A percentile compares a stretch with the other conserved stretches of the same genome.
Evolutionary conservation across 441 rosid species (phyloP).

Genomic region (Isatis lusitanica): DNA sequence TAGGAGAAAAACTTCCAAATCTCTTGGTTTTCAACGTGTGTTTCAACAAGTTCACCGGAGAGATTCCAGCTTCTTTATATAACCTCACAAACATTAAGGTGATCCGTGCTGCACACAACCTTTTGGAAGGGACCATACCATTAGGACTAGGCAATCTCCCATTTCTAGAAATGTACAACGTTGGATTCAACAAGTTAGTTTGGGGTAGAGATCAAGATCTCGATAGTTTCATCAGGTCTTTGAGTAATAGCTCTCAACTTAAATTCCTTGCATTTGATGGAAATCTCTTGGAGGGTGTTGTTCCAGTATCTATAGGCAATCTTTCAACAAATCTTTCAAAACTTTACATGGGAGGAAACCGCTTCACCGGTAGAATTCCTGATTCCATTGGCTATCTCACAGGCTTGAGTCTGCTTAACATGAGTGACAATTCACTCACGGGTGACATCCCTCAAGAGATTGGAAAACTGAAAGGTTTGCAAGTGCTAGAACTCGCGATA

Average conservation of each 20-base stretch:
- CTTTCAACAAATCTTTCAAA: slow-evolving; percentile 38
- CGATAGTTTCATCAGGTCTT: slow-evolving; percentile 39
- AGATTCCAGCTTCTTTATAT: slow-evolving; percentile 50
- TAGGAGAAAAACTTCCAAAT: slow-evolving; percentile 55
- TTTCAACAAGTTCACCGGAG: slow-evolving; percentile 50
- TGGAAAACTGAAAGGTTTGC: slow-evolving; percentile 40
- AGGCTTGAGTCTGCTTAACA: slow-evolving; percentile 43
- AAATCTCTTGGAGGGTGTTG: slow-evolving; percentile 43
- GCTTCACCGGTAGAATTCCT: slow-evolving; percentile 33
- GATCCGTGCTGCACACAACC: slow-evolving; percentile 43
- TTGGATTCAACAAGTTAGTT: slow-evolving; percentile 43
- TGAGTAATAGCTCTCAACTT: slow-evolving; percentile 44
- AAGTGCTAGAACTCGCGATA: slow-evolving; percentile 39
- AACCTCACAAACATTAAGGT: slow-evolving; percentile 48
- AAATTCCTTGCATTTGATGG: slow-evolving; percentile 49
- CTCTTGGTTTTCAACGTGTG: slow-evolving; percentile 45
- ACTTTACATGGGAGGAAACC: slow-evolving; percentile 47
- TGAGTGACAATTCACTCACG: slow-evolving; percentile 43
- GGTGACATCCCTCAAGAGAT: slow-evolving; percentile 49
- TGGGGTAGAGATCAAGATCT: slow-evolving; percentile 35
- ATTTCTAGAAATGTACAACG: slow-evolving; percentile 43
- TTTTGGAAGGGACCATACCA: slow-evolving; percentile 49
- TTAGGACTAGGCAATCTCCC: slow-evolving; percentile 45
- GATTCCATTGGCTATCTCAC: slow-evolving; percentile 35
- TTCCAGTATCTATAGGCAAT: slow-evolving; percentile 48